These are phyloP conservation scores for Coemansia sp. DNA, from an alignment of 192 early-diverging fungal species.

Conservation along the genomic window DNA sequence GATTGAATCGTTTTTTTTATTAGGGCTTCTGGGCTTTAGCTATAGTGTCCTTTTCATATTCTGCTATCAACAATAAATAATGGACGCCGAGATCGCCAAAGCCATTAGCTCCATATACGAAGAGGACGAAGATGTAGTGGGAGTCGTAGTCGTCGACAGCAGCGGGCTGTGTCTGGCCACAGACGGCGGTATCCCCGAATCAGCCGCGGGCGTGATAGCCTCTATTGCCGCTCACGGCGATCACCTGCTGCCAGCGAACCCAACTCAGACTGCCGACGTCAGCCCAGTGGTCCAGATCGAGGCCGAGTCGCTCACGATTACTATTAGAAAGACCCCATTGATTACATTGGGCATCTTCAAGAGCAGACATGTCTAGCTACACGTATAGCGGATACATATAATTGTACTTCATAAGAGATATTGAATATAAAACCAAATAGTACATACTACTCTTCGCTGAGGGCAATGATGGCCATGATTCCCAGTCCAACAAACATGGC, in stretches of 20 bases:
- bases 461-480: conserved; percentile 78
- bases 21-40: not conserved
- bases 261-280: not conserved
- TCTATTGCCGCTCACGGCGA: conserved; percentile 39
- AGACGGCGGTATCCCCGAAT: conserved; percentile 36
- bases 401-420: not conserved
- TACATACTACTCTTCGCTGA: conserved; percentile 62
- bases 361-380: not conserved
- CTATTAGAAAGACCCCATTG: conserved; percentile 22
- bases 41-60: not conserved
- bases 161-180: conserved; percentile 50
- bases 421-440: not conserved
- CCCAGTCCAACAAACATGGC: conserved; percentile 77
- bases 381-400: not conserved
- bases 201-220: conserved; percentile 46
- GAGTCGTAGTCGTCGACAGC: conserved; percentile 47
- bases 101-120: conserved; percentile 36
- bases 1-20: not conserved
- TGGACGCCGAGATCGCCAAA: conserved; percentile 43
- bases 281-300: conserved; percentile 50
- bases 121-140: conserved; percentile 31
- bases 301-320: conserved; percentile 34
- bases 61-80: conserved; percentile 5
- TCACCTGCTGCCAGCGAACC: conserved; percentile 10
- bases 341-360: conserved; percentile 44